Evolutionary conservation across 352 stramenopile species (phyloP).

Genomic region (Aphanomyces cochlioides): DNA sequence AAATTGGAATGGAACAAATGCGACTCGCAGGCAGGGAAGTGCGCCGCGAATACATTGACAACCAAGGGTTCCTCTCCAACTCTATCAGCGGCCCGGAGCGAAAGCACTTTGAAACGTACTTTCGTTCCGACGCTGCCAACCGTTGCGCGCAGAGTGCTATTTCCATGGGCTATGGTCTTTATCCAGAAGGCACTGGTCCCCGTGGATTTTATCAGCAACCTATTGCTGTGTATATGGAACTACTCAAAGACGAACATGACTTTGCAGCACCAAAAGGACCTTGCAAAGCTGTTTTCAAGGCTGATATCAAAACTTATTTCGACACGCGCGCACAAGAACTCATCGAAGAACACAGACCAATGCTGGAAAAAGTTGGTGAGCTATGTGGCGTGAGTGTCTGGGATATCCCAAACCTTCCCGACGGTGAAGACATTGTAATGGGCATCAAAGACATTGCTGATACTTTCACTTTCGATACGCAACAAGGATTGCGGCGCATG

Average conservation of each 20-base stretch:
- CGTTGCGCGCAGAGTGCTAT: slow-evolving; percentile 77
- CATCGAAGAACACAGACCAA: slow-evolving; percentile 51
- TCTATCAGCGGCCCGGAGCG: slow-evolving; percentile 68
- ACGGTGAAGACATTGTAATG: slow-evolving; percentile 67
- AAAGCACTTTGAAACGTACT: slow-evolving; percentile 82
- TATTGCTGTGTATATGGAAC: slow-evolving; percentile 81
- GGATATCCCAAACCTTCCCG: slow-evolving; percentile 50
- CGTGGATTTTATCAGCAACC: slow-evolving; percentile 59
- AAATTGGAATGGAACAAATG: slow-evolving; percentile 78
- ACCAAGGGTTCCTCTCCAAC: slow-evolving; percentile 61
- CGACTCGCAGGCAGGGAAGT: slow-evolving; percentile 62
- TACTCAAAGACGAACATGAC: slow-evolving; percentile 77
- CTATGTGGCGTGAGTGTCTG: slow-evolving; percentile 58
- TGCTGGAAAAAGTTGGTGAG: slow-evolving; percentile 50
- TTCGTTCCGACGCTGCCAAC: slow-evolving; percentile 72
- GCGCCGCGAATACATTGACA: slow-evolving; percentile 60
- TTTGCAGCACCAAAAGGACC: slow-evolving; percentile 80
- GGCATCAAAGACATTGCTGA: slow-evolving; percentile 80
- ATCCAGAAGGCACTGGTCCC: slow-evolving; percentile 73
- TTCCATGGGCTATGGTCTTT: slow-evolving; percentile 69
- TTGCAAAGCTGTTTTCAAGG: slow-evolving; percentile 47
- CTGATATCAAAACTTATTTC: slow-evolving; percentile 58
- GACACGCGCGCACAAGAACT: slow-evolving; percentile 51
- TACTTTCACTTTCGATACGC: slow-evolving; percentile 77
- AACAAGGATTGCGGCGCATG: slow-evolving; percentile 53